These are phyloP conservation scores for Tolypocladium amazonense DNA, from an alignment of 2,329 filamentous ascomycete species.

Conservation along the genomic window DNA sequence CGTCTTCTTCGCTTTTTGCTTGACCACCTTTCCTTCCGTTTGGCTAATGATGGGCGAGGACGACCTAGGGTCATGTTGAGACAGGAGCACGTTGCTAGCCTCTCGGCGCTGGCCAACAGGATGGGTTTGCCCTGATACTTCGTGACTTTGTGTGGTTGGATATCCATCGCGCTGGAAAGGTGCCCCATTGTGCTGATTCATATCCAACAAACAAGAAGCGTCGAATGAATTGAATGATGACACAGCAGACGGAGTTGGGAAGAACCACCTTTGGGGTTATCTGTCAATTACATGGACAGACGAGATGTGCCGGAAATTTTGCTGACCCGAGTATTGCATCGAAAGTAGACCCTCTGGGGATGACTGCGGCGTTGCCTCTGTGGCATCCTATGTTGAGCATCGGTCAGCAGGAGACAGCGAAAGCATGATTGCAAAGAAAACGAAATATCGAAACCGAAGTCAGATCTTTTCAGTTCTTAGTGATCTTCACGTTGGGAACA, in stretches of 20 bases:
- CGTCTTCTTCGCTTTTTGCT: neutral
- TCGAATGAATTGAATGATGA: neutral
- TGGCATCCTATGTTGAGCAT: neutral
- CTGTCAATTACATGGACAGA: neutral
- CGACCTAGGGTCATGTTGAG: neutral
- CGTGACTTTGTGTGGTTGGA: neutral
- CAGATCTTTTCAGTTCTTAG: slow-evolving; percentile 67
- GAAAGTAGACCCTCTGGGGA: neutral
- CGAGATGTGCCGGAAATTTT: neutral
- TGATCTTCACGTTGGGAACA: slow-evolving; percentile 38
- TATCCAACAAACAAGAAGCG: neutral
- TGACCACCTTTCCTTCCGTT: neutral
- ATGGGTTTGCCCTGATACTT: neutral
- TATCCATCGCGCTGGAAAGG: neutral
- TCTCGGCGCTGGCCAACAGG: neutral
- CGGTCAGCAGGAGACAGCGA: neutral
- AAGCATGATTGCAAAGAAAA: neutral
- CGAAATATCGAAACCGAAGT: slow-evolving; percentile 22
- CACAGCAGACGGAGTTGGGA: neutral
- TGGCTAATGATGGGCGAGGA: neutral
- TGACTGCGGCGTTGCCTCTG: neutral
- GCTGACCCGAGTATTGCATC: neutral
- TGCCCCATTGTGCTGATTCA: neutral
- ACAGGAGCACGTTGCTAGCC: neutral
- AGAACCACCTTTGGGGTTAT: neutral